Evolutionary conservation across 2,329 filamentous ascomycete species (phyloP).

Genomic region (Epichloe sylvatica): DNA sequence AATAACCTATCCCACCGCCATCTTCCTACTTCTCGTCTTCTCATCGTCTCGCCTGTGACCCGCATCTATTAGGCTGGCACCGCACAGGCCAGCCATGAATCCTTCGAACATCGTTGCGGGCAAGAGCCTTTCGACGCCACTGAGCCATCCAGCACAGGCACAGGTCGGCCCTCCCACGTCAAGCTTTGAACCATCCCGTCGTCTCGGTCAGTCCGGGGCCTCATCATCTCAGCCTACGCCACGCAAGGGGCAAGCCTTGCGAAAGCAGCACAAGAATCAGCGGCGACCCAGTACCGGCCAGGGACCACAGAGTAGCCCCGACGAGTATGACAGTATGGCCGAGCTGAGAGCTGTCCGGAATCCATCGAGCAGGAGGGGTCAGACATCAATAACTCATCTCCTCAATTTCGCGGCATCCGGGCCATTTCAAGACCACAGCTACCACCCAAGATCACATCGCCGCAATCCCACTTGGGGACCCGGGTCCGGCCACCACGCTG

Average conservation of each 20-base stretch:
- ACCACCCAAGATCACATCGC: constrained; percentile 43
- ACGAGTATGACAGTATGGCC: constrained; percentile 77
- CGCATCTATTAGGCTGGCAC: neutral
- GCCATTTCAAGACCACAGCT: constrained; percentile 45
- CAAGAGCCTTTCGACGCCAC: constrained; percentile 36
- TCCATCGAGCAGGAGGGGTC: constrained; percentile 62
- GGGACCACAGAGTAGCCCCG: constrained; percentile 27
- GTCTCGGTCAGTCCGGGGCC: constrained; percentile 25
- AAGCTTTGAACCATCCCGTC: constrained; percentile 37
- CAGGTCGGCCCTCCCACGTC: constrained; percentile 29
- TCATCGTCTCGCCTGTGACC: neutral
- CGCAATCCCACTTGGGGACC: constrained; percentile 70
- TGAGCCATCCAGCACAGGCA: constrained; percentile 26
- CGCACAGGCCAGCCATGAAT: constrained; percentile 18
- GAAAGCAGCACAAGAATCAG: constrained; percentile 74
- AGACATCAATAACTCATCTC: constrained; percentile 92
- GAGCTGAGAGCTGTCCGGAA: constrained; percentile 53
- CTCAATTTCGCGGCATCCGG: constrained; percentile 81
- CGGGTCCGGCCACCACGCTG: constrained; percentile 77
- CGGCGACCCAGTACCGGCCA: constrained; percentile 46
- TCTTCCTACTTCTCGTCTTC: neutral
- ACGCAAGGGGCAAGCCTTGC: constrained; percentile 61
- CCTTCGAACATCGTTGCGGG: constrained; percentile 23
- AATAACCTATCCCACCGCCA: neutral
- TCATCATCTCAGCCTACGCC: constrained; percentile 30